Evolutionary conservation across 331 rosid genomes (phyloP).

Genomic region (Stylosanthes scabra): DNA sequence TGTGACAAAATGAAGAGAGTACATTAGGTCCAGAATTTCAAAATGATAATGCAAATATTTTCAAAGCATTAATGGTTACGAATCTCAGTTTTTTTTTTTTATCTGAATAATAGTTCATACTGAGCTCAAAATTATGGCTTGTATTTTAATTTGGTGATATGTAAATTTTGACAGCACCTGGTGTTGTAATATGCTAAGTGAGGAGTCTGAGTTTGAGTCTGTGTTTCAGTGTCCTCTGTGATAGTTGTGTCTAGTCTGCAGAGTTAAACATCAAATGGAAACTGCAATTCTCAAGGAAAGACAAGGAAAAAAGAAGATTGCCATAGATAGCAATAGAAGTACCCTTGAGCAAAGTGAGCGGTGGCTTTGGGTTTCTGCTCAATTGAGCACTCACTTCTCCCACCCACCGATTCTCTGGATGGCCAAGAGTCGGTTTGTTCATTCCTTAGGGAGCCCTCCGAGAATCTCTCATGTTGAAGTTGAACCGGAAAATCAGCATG

Average conservation of each 20-base stretch:
- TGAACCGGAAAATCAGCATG: conserved; percentile 43
- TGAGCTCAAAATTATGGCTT: background rate
- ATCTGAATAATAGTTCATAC: background rate
- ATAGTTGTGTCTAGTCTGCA: conserved; percentile 53
- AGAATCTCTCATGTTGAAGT: too few relatives aligned
- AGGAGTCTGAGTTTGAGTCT: conserved; percentile 48
- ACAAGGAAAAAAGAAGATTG: background rate
- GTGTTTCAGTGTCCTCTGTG: conserved; percentile 53
- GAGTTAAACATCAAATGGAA: conserved; percentile 32
- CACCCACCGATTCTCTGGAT: conserved; percentile 52
- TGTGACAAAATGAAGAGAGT: conserved; percentile 20
- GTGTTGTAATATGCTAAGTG: conserved; percentile 59
- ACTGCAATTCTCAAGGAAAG: background rate
- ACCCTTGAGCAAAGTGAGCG: conserved; percentile 62
- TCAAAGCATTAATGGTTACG: conserved; percentile 5
- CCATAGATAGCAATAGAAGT: conserved; percentile 37
- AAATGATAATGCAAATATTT: conserved; percentile 12
- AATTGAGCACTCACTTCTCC: conserved; percentile 49
- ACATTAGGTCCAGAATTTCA: conserved; percentile 25
- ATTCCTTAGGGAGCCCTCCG: too few relatives aligned
- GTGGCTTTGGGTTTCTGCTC: conserved; percentile 45
- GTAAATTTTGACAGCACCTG: conserved; percentile 51
- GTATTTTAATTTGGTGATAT: conserved; percentile 1
- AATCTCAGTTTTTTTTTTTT: conserved; percentile 17
- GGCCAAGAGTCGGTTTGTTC: conserved; percentile 49